Percentiles rank a stretch among this genome's conserved stretches.
phyloP scores from a whole-genome alignment of 805 yeast genomes.

The Lipomyces lipofer region DNA sequence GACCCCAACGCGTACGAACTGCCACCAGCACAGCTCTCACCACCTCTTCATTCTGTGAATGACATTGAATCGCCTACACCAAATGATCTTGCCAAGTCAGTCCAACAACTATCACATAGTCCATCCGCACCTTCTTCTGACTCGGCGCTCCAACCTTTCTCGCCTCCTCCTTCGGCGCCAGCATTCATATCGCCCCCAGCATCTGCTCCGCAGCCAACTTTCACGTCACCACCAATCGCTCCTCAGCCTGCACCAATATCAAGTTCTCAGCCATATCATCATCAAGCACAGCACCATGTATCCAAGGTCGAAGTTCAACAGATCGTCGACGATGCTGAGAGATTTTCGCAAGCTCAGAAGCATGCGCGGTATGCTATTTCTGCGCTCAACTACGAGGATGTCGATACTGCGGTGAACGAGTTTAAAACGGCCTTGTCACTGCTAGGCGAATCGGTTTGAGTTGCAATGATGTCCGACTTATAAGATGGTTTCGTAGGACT shows the following conservation, averaged over 20 bases:
- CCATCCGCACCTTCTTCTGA: not conserved
- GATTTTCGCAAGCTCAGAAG: conserved; percentile 52
- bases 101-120: not conserved
- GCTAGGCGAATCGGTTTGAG: no score
- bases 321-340: conserved; percentile 42
- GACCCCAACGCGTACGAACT: conserved; percentile 61
- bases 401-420: conserved; percentile 61
- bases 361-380: conserved; percentile 72
- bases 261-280: conserved; percentile 19
- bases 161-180: conserved; percentile 22
- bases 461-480: no score
- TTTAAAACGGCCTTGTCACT: conserved; percentile 48
- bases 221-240: conserved; percentile 23
- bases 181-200: conserved; percentile 11
- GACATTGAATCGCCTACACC: not conserved
- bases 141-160: conserved; percentile 3
- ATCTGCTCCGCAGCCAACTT: conserved; percentile 22
- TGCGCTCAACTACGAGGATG: conserved; percentile 70
- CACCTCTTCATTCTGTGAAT: not conserved
- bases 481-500: no score
- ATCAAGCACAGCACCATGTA: conserved; percentile 13
- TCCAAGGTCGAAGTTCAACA: conserved; percentile 33
- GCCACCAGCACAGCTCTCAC: conserved; percentile 38
- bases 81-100: not conserved
- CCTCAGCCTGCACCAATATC: conserved; percentile 14